A percentile compares a stretch with the other conserved stretches of the same genome.
Conservation (phyloP, 192 early-diverging fungal genomes). For the Martensiomyces pterosporus region DNA sequence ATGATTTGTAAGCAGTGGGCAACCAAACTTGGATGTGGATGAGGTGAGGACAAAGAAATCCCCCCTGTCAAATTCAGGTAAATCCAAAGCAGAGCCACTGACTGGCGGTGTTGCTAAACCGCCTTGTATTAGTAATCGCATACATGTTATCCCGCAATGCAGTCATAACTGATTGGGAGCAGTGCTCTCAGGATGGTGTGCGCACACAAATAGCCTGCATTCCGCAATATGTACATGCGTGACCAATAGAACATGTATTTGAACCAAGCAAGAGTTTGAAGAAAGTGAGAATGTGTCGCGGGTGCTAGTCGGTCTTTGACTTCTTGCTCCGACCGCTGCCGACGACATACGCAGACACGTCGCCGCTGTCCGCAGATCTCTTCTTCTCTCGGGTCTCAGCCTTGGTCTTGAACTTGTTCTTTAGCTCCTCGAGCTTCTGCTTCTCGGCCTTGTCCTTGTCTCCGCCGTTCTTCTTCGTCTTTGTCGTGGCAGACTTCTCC, state of each 20-base stretch:
- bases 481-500: constrained; percentile 45
- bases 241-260: background rate
- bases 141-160: too few species aligned
- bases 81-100: too few species aligned
- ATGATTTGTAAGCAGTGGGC: too few species aligned
- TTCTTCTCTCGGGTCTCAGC: constrained; percentile 19
- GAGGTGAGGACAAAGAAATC: too few species aligned
- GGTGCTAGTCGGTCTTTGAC: constrained; percentile 17
- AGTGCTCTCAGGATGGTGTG: too few species aligned
- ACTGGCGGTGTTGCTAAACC: too few species aligned
- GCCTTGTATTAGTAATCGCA: too few species aligned
- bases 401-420: constrained; percentile 44
- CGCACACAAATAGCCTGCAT: too few species aligned
- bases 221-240: background rate
- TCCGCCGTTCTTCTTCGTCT: background rate
- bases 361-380: constrained; percentile 6
- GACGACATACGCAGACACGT: constrained; percentile 18
- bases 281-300: background rate
- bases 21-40: too few species aligned
- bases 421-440: constrained; percentile 39
- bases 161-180: too few species aligned
- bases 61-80: too few species aligned
- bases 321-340: constrained; percentile 14
- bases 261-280: background rate
- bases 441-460: constrained; percentile 19